Base-by-base conservation (phyloP, 805 yeast species). In the Kodamaea fukazawae region DNA sequence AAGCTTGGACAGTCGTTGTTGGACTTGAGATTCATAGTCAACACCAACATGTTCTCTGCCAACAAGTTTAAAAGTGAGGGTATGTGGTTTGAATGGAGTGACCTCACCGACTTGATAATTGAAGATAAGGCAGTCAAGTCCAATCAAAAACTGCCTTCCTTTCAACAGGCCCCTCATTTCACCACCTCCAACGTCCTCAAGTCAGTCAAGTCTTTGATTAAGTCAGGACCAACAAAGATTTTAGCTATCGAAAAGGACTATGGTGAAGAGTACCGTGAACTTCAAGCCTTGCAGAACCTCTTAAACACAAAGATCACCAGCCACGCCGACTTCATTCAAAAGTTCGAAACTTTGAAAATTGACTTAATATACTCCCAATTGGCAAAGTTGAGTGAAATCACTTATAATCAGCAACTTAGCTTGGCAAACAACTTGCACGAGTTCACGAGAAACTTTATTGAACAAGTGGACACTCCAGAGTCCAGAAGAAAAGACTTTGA, bases 41-140 rank as follows among this genome's bases (percentile, higher is more conserved):
- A 63, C 2, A 58, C 66, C 3, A 61, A 65, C 3, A 49, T 67
- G 30, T 50, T 68, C 32, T 54, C 55, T 12, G 51, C 59, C 5
- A 60, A 50, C 40, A 65, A 64, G 45, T 70, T 70, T 46, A 65
- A 51, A 38, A 63, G 68, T 40, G 71, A 67, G 40, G 65, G 63
- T 3, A 59, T 65, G 67, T 67, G 72, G 72, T 65, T 66, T 34
- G 74, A 70, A 46, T 69, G 73, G 73, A 51, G 69, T 1, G 68
- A 63, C 16, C 41, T 55, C 33, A 65, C 71, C 5, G 16, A 50
- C 3, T 50, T 39, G 15, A 43, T 52, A 3, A 44, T 57, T 4
- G 44, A 37, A 10, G 51, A 46, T 32, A 30, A 36, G 9, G 29
- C 13, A 16, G 12, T 15, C 6, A 14, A 9, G 16, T 26, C 13